phyloP scores from a whole-genome alignment of 257 asterid species.

The Solanum tarapatanum region DNA sequence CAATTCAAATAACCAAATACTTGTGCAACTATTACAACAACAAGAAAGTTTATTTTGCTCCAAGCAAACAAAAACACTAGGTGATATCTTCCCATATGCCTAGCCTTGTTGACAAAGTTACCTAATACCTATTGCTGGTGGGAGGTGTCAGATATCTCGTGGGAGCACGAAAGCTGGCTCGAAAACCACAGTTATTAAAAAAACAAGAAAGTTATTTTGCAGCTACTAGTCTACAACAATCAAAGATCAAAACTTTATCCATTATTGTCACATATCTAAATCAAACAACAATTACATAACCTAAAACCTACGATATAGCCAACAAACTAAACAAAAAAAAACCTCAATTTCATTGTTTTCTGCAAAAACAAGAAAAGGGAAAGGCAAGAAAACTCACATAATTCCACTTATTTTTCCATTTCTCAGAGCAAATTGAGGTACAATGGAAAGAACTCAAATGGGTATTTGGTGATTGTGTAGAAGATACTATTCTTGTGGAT shows the following conservation, averaged over 20 bases:
- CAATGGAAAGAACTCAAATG: constrained; percentile 46
- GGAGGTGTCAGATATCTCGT: neutral
- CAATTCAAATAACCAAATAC: neutral
- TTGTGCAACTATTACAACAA: neutral
- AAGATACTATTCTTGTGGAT: constrained; percentile 21
- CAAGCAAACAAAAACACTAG: neutral
- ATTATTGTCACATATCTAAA: neutral
- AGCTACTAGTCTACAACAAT: neutral
- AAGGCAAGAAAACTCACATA: constrained; percentile 27
- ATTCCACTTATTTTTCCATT: constrained; percentile 42
- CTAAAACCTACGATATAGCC: neutral
- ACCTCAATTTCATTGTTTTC: neutral
- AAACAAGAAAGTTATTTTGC: neutral
- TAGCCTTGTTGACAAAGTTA: neutral
- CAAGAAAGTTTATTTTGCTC: neutral
- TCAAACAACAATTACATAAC: neutral
- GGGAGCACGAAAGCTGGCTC: neutral
- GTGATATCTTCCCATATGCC: neutral
- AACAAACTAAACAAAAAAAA: neutral
- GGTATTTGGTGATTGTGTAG: constrained; percentile 2
- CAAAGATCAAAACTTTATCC: neutral
- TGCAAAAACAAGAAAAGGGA: neutral
- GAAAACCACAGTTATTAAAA: neutral
- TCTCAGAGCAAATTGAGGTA: constrained; percentile 22
- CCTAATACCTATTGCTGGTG: neutral